Evolutionary conservation across 768 basidiomycete species (phyloP), one percentile per base, ranked within the genome.

Genomic region (Mycena maculata): DNA sequence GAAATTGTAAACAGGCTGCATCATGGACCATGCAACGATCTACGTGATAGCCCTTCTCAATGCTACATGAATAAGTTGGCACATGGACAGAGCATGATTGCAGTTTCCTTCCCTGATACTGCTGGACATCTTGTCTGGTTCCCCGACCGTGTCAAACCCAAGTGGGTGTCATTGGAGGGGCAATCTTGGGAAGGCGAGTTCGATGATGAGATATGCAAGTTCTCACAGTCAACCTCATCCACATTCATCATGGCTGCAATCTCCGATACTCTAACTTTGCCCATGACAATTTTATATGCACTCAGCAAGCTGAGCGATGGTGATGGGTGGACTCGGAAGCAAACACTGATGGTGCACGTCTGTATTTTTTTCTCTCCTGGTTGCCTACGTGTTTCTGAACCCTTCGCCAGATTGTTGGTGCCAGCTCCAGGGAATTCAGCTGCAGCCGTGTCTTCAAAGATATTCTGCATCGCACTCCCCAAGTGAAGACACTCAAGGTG

Each of bases 401-500:
- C 49, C 48, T 61, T 49, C 38, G 22, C 18, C 60, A 61, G 60
- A 61, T 61, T 13, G 49, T 61, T 28, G 60, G 60, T 61, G 60
- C 60, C 27, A 42, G 49, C 38, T 42, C 39, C 48, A 61, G n/a
- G n/a, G n/a, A n/a, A n/a, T n/a, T n/a, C n/a, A n/a, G n/a, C n/a
- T n/a, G n/a, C n/a, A n/a, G n/a, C 49, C 49, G 49, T 52, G 49
- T 52, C 60, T 61, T 61, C 27, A 49, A 61, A 61, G 60, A 61
- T 50, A 52, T 61, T 61, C 38, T 61, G 48, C 49, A 61, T 52
- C 48, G 60, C 59, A 50, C 48, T 52, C 60, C 60, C 60, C 60
- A 52, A 61, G 60, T 61, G 49, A 61, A 61, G 60, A 61, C 48
- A 61, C 60, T 61, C 49, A 52, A 61, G 59, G 59, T 60, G 59